A percentile compares a stretch with the other conserved stretches of the same genome.
phyloP scores from a whole-genome alignment of 163 green algal genomes.

The Chlorella variabilis region DNA sequence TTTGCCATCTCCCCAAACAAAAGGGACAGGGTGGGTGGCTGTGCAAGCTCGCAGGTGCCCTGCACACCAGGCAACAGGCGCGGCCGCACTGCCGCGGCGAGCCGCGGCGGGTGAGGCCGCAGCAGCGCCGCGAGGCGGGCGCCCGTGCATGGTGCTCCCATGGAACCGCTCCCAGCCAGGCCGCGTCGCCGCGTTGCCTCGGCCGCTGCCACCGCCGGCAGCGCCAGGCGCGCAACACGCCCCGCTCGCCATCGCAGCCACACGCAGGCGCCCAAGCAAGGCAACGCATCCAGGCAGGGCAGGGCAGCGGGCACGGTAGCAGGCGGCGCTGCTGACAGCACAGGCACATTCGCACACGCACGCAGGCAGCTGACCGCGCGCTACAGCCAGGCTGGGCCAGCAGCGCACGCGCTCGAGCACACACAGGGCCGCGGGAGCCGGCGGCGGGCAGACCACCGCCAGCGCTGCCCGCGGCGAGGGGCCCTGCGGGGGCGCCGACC shows the following conservation, averaged over 20 bases:
- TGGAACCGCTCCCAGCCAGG: neutral
- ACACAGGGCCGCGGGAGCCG: too few relatives aligned
- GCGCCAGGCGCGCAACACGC: too few relatives aligned
- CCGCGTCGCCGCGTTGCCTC: too few relatives aligned
- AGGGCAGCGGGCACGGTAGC: neutral
- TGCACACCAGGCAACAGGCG: conserved; percentile 10
- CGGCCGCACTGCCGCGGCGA: conserved; percentile 3
- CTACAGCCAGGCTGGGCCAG: too few relatives aligned
- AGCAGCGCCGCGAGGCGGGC: neutral
- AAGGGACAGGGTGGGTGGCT: conserved; percentile 12
- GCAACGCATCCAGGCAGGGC: neutral
- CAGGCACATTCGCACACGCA: too few relatives aligned
- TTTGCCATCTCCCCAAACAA: conserved; percentile 23
- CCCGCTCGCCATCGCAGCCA: too few relatives aligned
- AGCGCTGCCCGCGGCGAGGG: too few relatives aligned
- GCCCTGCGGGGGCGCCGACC: too few relatives aligned
- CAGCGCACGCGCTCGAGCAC: too few relatives aligned
- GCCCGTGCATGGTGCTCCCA: conserved; percentile 23
- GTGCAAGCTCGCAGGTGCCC: conserved; percentile 36
- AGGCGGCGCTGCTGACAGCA: neutral
- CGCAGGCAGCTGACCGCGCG: too few relatives aligned
- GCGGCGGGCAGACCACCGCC: too few relatives aligned
- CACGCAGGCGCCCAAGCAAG: neutral
- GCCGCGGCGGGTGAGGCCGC: neutral
- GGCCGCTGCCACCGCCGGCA: too few relatives aligned